phyloP scores from a whole-genome alignment of 768 basidiomycete species.

The Suillus brevipes region DNA sequence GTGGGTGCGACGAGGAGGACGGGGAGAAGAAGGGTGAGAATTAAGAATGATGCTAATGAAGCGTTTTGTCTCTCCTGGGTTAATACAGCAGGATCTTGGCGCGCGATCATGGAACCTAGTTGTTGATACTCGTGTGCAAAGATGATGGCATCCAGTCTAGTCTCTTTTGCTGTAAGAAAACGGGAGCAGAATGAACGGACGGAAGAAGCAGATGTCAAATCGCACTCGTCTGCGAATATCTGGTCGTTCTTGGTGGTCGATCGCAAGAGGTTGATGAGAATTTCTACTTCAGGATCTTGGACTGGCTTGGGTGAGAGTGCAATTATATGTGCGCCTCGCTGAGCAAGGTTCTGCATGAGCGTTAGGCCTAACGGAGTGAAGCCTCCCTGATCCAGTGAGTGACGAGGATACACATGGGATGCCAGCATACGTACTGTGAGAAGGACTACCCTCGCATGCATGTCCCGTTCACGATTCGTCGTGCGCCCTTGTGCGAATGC shows the following conservation, averaged over 20 bases:
- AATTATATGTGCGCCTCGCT: conserved; percentile 78
- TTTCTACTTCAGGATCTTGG: conserved; percentile 45
- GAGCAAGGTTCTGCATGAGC: conserved; percentile 62
- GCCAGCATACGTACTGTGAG: conserved; percentile 55
- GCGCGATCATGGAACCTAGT: conserved; percentile 49
- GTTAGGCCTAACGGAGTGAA: conserved; percentile 45
- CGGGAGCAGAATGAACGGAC: conserved; percentile 68
- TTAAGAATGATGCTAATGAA: conserved; percentile 73
- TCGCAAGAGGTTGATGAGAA: conserved; percentile 67
- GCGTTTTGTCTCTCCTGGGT: conserved; percentile 44
- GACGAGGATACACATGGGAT: neutral
- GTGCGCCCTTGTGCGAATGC: conserved; percentile 67
- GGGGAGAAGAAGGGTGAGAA: conserved; percentile 78
- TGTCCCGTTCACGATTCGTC: conserved; percentile 72
- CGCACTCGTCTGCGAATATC: conserved; percentile 79
- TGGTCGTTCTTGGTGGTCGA: conserved; percentile 74
- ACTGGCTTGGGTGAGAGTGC: conserved; percentile 65
- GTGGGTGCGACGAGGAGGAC: conserved; percentile 76
- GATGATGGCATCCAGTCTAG: conserved; percentile 75
- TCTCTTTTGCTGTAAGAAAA: conserved; percentile 65
- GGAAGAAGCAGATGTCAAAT: conserved; percentile 63
- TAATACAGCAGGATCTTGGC: conserved; percentile 30
- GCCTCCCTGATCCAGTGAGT: conserved; percentile 52
- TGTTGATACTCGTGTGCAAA: conserved; percentile 77
- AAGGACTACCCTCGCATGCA: conserved; percentile 70